Percentiles rank a stretch among this genome's conserved stretches.
These are phyloP conservation scores for Psidium guajava DNA, from an alignment of 345 rosid genomes.

Conservation along the genomic window DNA sequence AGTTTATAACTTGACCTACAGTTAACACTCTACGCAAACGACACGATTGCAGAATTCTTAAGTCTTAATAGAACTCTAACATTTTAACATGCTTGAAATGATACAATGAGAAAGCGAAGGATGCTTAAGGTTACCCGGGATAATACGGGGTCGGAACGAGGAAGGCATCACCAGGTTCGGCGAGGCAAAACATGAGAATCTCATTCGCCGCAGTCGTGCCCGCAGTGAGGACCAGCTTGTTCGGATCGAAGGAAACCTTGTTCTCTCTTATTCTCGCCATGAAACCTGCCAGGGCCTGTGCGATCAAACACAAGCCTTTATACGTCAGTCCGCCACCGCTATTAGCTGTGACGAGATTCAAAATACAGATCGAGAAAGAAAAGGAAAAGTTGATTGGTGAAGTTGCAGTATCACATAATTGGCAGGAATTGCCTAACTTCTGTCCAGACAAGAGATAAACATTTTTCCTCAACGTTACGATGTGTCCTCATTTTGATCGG, in stretches of 20 bases:
- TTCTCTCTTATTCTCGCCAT: conserved; percentile 60
- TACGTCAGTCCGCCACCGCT: background rate
- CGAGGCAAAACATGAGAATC: conserved; percentile 77
- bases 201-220: conserved; percentile 95
- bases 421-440: background rate
- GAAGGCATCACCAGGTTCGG: conserved; percentile 77
- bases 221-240: conserved; percentile 68
- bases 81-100: background rate
- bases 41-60: background rate
- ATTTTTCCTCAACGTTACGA: background rate
- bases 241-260: conserved; percentile 54
- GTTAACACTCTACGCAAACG: background rate
- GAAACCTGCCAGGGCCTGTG: conserved; percentile 49
- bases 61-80: background rate
- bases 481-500: background rate
- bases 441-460: background rate
- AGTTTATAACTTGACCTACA: background rate
- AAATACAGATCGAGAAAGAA: background rate
- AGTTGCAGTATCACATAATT: background rate
- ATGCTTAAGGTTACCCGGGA: conserved; percentile 43
- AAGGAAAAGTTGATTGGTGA: background rate
- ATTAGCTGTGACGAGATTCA: background rate
- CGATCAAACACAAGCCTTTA: background rate
- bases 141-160: conserved; percentile 91
- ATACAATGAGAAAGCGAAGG: background rate